Evolutionary conservation across 2,329 filamentous ascomycete genomes (phyloP).

Genomic region (Neopestalotiopsis clavispora): DNA sequence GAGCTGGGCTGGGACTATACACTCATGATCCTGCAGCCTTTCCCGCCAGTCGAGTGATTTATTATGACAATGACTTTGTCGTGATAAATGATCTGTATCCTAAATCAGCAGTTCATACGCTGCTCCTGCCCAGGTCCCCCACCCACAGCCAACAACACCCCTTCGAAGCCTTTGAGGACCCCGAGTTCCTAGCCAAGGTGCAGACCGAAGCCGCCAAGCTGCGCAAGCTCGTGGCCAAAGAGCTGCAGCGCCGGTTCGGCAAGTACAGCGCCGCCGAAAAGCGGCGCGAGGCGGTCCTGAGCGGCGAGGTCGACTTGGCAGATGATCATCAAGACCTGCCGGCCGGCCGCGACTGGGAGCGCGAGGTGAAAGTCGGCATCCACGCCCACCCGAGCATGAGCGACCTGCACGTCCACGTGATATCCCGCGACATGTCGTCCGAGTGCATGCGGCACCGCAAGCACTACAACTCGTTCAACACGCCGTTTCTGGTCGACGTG

Average conservation of each 20-base stretch:
- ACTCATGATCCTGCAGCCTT: constrained; percentile 66
- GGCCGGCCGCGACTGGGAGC: constrained; percentile 76
- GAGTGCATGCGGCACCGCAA: constrained; percentile 76
- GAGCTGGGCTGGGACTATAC: constrained; percentile 71
- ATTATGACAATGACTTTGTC: constrained; percentile 71
- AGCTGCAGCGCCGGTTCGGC: constrained; percentile 74
- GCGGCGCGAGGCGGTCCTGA: constrained; percentile 69
- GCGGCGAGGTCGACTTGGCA: constrained; percentile 52
- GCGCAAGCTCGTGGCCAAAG: constrained; percentile 69
- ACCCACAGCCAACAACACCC: constrained; percentile 69
- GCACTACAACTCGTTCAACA: constrained; percentile 92
- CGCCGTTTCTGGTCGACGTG: constrained; percentile 79
- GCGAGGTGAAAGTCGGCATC: constrained; percentile 77
- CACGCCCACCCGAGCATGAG: constrained; percentile 92
- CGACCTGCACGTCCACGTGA: constrained; percentile 87
- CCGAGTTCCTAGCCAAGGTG: constrained; percentile 69
- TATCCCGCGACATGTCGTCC: constrained; percentile 80
- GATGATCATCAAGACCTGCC: constrained; percentile 58
- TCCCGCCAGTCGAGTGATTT: constrained; percentile 64
- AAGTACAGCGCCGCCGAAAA: constrained; percentile 66
- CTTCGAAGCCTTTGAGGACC: constrained; percentile 76
- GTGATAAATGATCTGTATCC: constrained; percentile 84
- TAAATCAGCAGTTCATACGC: constrained; percentile 82
- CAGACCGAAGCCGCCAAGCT: constrained; percentile 65
- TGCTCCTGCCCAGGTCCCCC: constrained; percentile 77